These are phyloP conservation scores for Colletotrichum trifolii DNA, from an alignment of 2,329 filamentous ascomycete species.

Conservation along the genomic window DNA sequence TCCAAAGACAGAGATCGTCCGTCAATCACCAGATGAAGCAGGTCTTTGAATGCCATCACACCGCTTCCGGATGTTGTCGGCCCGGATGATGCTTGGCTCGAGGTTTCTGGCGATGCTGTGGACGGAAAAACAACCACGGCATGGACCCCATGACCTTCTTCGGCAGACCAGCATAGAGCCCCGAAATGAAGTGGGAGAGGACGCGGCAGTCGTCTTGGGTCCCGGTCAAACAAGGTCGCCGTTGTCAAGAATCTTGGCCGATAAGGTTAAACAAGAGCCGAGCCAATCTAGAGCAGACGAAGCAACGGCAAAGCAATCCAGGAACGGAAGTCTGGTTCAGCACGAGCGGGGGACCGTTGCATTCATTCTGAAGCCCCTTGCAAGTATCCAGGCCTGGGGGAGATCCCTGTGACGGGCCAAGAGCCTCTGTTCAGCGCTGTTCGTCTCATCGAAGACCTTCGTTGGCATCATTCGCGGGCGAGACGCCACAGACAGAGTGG, in stretches of 20 bases:
- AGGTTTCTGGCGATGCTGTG: neutral
- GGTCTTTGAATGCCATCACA: neutral
- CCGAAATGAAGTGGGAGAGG: constrained; percentile 1
- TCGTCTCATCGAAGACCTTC: constrained; percentile 3
- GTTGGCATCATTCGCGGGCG: neutral
- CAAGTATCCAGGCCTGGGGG: neutral
- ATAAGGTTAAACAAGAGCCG: constrained; percentile 20
- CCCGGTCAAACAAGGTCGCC: neutral
- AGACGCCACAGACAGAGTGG: constrained; percentile 21
- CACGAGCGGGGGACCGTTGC: constrained; percentile 17
- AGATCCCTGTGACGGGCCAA: constrained; percentile 10
- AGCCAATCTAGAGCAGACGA: constrained; percentile 15
- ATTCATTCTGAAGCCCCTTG: neutral
- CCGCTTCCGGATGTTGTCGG: neutral
- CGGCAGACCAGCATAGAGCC: neutral
- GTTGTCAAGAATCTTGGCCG: constrained; percentile 3
- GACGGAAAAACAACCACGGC: constrained; percentile 3
- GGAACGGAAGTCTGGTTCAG: constrained; percentile 9
- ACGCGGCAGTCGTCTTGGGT: neutral
- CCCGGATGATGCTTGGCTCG: constrained; percentile 1
- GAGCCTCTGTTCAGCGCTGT: neutral
- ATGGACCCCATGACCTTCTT: neutral
- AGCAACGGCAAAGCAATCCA: neutral
- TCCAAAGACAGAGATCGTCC: neutral
- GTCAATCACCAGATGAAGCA: constrained; percentile 3